These are phyloP conservation scores for Hamiltosporidium magnivora DNA, from an alignment of 371 early-diverging fungal species.

Conservation along the genomic window DNA sequence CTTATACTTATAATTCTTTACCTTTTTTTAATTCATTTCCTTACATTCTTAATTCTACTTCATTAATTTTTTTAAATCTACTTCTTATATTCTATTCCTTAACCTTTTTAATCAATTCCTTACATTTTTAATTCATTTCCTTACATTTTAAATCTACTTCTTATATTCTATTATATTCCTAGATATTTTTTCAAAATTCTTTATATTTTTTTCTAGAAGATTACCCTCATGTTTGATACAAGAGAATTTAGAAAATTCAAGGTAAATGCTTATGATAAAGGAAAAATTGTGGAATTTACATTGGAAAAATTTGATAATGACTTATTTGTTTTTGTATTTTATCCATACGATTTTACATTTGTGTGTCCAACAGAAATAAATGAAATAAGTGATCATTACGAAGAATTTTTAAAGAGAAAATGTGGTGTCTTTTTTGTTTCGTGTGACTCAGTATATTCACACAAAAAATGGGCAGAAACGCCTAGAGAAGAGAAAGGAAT, in stretches of 20 bases:
- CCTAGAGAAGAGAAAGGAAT: constrained; percentile 38
- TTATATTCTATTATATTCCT: neutral
- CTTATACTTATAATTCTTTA: neutral
- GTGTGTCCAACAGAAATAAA: constrained; percentile 57
- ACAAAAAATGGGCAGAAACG: constrained; percentile 47
- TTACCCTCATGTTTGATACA: neutral
- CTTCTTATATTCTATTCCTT: neutral
- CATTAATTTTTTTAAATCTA: neutral
- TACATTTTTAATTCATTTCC: too few relatives aligned
- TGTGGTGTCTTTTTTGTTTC: constrained; percentile 47
- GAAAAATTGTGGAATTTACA: neutral
- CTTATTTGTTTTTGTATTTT: constrained; percentile 44
- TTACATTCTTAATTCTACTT: neutral
- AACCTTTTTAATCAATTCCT: neutral
- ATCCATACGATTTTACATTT: constrained; percentile 58
- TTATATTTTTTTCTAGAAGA: constrained; percentile 57
- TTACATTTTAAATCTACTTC: neutral
- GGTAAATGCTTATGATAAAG: neutral
- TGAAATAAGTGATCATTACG: constrained; percentile 24
- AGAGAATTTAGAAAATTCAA: constrained; percentile 2
- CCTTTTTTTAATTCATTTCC: neutral
- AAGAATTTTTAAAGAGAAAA: constrained; percentile 38
- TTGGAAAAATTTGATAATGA: constrained; percentile 1
- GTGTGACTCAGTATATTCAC: constrained; percentile 52
- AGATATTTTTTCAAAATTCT: neutral